Percentiles rank a stretch among this genome's conserved stretches.
Evolutionary conservation across 164 flowering plant species (phyloP).

Genomic region (Berberis vulgaris): DNA sequence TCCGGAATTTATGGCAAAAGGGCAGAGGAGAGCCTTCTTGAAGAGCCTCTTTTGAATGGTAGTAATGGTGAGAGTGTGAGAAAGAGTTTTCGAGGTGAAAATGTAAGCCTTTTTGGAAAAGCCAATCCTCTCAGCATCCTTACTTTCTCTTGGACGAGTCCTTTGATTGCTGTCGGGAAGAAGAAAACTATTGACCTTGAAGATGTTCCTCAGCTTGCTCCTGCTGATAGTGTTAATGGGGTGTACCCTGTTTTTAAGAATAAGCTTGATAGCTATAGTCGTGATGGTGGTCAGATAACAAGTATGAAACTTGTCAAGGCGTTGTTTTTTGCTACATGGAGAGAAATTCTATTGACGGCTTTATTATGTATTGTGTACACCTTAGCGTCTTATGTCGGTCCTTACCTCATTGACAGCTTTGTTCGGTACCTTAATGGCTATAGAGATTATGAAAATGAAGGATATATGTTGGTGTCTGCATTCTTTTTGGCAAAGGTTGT

Average conservation of each 20-base stretch:
- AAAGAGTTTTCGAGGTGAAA: constrained; percentile 19
- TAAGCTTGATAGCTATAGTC: constrained; percentile 32
- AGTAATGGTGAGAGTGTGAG: constrained; percentile 12
- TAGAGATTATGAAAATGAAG: constrained; percentile 13
- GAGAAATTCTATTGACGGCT: constrained; percentile 8
- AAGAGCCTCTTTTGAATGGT: constrained; percentile 58
- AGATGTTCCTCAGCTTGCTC: constrained; percentile 58
- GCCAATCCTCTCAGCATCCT: constrained; percentile 41
- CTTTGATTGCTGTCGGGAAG: constrained; percentile 43
- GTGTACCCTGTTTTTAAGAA: constrained; percentile 28
- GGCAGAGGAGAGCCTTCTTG: constrained; percentile 19
- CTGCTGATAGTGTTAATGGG: constrained; percentile 34
- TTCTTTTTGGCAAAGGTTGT: constrained; percentile 13
- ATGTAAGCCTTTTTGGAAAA: constrained; percentile 39
- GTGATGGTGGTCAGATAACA: constrained; percentile 1
- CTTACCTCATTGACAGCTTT: constrained; percentile 14
- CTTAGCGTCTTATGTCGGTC: constrained; percentile 15
- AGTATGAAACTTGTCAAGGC: constrained; percentile 16
- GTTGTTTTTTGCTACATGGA: constrained; percentile 9
- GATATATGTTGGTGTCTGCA: constrained; percentile 11
- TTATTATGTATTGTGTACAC: constrained; percentile 3
- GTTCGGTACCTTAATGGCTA: constrained; percentile 17
- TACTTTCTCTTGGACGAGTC: constrained; percentile 56
- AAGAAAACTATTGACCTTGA: constrained; percentile 53
- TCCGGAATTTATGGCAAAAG: constrained; percentile 33